These are phyloP conservation scores for Punica granatum DNA, from an alignment of 345 rosid genomes.

Conservation along the genomic window DNA sequence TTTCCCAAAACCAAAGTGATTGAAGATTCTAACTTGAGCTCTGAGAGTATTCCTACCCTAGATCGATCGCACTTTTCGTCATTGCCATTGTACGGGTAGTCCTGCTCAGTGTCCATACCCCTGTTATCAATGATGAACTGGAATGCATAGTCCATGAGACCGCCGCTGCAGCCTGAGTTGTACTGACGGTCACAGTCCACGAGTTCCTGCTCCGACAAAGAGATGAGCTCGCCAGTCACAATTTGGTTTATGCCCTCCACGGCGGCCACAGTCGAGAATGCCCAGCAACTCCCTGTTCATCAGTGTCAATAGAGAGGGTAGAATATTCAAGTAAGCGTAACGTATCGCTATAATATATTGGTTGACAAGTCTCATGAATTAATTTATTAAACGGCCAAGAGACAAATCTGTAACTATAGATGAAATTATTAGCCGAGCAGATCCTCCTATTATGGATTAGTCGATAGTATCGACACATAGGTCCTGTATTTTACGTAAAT, in stretches of 20 bases:
- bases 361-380: too few relatives aligned
- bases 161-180: conserved; percentile 87
- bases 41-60: conserved; percentile 29
- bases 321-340: too few relatives aligned
- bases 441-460: too few relatives aligned
- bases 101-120: conserved; percentile 69
- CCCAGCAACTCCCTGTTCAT: conserved; percentile 87
- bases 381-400: too few relatives aligned
- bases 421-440: too few relatives aligned
- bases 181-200: conserved; percentile 63
- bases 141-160: conserved; percentile 86
- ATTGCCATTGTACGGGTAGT: conserved; percentile 64
- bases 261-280: conserved; percentile 80
- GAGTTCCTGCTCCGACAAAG: conserved; percentile 84
- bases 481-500: too few relatives aligned
- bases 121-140: conserved; percentile 59
- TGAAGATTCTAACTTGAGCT: not conserved
- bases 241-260: conserved; percentile 85
- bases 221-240: conserved; percentile 55
- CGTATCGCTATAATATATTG: too few relatives aligned
- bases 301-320: not conserved
- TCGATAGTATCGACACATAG: too few relatives aligned
- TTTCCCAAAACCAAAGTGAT: not conserved
- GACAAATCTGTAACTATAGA: too few relatives aligned
- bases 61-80: conserved; percentile 48